Base-by-base conservation (phyloP, 805 yeast genomes). In the Teunomyces gatunensis region DNA sequence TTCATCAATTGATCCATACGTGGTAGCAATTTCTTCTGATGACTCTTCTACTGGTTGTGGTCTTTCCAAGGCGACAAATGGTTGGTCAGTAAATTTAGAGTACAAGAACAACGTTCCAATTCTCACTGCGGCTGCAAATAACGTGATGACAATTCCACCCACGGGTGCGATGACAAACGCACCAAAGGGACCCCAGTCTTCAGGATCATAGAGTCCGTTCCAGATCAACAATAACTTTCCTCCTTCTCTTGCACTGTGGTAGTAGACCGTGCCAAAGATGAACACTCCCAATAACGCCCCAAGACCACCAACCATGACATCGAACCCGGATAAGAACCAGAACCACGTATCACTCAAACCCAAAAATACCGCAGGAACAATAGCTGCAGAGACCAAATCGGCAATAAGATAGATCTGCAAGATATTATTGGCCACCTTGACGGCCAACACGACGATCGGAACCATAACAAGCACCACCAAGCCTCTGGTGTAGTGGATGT, bases 161-260 rank as follows among this genome's bases (percentile, higher is more conserved):
- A 84, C 75, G 5, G 97, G 97, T 1, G 97, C 94, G 52, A 85
- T 87, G 5, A 87, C 92, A 67, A 91, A 91, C 1, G 97, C 96
- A 20, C 96, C 97, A 69, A 91, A 91, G 0, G 96, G 84, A 57
- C 95, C 88, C 97, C 97, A 91, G 61, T 91, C 97, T 43, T 77
- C 79, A 5, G 79, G 71, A 51, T 77, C 71, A 59, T 91, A 91
- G 23, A 91, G 69, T 39, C 97, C 97, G 57, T 86, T 83, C 81
- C 84, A 80, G 45, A 91, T 74, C 49, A 91, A 70, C 45, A 91
- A 68, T 44, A 91, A 74, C 51, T 76, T 76, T 13, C 86, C 97
- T 57, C 97, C 97, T 50, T 83, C 87, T 45, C 68, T 65, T 7
- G 96, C 92, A 58, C 71, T 68, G 30, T 74, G 79, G 61, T 85